A percentile compares a stretch with the other conserved stretches of the same genome.
Evolutionary conservation across 305 asterid genomes (phyloP).

Genomic region (Salvia sclarea): DNA sequence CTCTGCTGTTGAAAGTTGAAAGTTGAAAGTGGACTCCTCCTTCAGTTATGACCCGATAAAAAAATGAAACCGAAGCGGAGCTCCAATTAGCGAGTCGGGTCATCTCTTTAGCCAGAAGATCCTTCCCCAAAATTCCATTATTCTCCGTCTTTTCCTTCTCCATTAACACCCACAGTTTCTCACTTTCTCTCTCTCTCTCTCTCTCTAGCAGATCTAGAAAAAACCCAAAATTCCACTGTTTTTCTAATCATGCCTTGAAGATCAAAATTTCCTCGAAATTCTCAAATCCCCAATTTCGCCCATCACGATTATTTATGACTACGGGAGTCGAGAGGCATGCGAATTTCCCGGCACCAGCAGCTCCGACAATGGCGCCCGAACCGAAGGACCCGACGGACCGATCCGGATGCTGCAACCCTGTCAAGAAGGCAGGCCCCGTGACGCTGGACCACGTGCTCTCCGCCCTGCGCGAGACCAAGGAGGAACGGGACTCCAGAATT

Average conservation of each 20-base stretch:
- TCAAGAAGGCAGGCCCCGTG: slow-evolving; percentile 74
- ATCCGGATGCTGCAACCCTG: slow-evolving; percentile 77
- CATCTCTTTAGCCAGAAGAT: slow-evolving; percentile 29
- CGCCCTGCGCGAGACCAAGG: slow-evolving; percentile 80
- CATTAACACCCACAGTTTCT: slow-evolving; percentile 15
- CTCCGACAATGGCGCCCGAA: slow-evolving; percentile 47
- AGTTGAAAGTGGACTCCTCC: slow-evolving; percentile 22
- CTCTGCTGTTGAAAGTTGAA: slow-evolving; percentile 19
- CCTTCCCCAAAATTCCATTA: slow-evolving; percentile 35
- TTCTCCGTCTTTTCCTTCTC: slow-evolving; percentile 33
- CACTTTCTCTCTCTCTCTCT: slow-evolving; percentile 31
- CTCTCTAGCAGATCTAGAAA: slow-evolving; percentile 38
- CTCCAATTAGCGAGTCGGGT: slow-evolving; percentile 34
- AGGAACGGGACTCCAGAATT: slow-evolving; percentile 80
- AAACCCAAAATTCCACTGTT: background rate
- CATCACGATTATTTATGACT: slow-evolving; percentile 43
- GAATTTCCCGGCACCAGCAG: slow-evolving; percentile 52
- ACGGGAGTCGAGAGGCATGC: slow-evolving; percentile 64
- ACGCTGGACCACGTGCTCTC: slow-evolving; percentile 87
- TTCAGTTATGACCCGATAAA: slow-evolving; percentile 28
- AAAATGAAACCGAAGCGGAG: slow-evolving; percentile 3
- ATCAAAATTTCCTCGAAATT: slow-evolving; percentile 6
- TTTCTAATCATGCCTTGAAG: slow-evolving; percentile 32
- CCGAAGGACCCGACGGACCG: slow-evolving; percentile 42
- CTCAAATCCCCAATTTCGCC: background rate